These are phyloP conservation scores for Buddleja alternifolia DNA, from an alignment of 257 asterid species.

Conservation along the genomic window DNA sequence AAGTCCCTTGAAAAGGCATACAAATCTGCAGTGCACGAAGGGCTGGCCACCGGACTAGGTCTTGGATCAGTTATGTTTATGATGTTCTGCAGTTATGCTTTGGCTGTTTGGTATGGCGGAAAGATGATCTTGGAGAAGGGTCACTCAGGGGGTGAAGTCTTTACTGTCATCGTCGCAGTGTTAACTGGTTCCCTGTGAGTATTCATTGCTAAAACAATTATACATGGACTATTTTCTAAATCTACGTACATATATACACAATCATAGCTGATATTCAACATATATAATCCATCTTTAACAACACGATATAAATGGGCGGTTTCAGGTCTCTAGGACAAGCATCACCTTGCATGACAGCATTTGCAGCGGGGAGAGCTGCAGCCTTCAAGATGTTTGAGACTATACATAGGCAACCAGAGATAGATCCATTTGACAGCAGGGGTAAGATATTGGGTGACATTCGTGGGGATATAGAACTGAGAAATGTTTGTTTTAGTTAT, in stretches of 20 bases:
- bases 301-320: slow-evolving; percentile 8
- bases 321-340: slow-evolving; percentile 86
- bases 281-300: slow-evolving; percentile 1
- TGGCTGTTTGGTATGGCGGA: slow-evolving; percentile 84
- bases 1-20: slow-evolving; percentile 66
- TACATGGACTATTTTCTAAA: not conserved
- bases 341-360: slow-evolving; percentile 77
- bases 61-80: slow-evolving; percentile 66
- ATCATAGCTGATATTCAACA: not conserved
- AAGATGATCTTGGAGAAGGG: slow-evolving; percentile 61
- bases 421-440: slow-evolving; percentile 65
- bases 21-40: slow-evolving; percentile 67
- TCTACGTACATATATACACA: too few relatives aligned
- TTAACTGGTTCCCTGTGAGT: slow-evolving; percentile 80
- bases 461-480: slow-evolving; percentile 68
- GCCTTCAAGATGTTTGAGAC: slow-evolving; percentile 90
- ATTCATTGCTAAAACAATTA: not conserved
- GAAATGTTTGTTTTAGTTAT: slow-evolving; percentile 59
- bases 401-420: slow-evolving; percentile 63
- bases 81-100: slow-evolving; percentile 73
- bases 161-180: slow-evolving; percentile 67
- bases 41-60: slow-evolving; percentile 74
- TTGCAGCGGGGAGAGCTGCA: slow-evolving; percentile 83
- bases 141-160: slow-evolving; percentile 61
- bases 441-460: slow-evolving; percentile 67